phyloP scores from a whole-genome alignment of 2,329 filamentous ascomycete genomes.

The Ceratocystis harringtonii region DNA sequence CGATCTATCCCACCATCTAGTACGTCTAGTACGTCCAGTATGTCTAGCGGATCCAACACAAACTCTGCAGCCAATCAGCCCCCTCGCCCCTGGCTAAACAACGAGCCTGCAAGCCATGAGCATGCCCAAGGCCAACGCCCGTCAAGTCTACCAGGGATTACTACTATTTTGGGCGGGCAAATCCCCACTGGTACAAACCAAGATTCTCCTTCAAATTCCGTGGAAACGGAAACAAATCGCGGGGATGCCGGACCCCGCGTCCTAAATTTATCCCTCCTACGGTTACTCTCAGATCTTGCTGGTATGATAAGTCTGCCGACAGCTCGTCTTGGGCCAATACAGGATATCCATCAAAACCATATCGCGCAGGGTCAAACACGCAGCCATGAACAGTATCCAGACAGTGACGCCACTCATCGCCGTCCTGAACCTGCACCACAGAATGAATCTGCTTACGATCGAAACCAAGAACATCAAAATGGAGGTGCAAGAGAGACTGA shows the following conservation, averaged over 20 bases:
- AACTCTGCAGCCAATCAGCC: neutral
- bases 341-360: neutral
- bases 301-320: neutral
- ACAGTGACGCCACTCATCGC: neutral
- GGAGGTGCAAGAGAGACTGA: neutral
- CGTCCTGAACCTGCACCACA: neutral
- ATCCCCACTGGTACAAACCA: neutral
- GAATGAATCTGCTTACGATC: neutral
- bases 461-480: neutral
- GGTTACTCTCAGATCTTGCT: neutral
- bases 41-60: neutral
- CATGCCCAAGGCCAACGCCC: neutral
- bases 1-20: neutral
- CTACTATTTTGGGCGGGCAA: neutral
- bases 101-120: neutral
- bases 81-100: neutral
- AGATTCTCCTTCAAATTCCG: neutral
- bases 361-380: neutral
- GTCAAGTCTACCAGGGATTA: neutral
- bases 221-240: neutral
- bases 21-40: neutral
- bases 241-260: neutral
- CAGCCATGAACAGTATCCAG: neutral
- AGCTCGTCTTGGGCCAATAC: neutral
- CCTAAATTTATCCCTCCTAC: neutral